Evolutionary conservation across 257 asterid genomes (phyloP).

Genomic region (Primulina tabacum): DNA sequence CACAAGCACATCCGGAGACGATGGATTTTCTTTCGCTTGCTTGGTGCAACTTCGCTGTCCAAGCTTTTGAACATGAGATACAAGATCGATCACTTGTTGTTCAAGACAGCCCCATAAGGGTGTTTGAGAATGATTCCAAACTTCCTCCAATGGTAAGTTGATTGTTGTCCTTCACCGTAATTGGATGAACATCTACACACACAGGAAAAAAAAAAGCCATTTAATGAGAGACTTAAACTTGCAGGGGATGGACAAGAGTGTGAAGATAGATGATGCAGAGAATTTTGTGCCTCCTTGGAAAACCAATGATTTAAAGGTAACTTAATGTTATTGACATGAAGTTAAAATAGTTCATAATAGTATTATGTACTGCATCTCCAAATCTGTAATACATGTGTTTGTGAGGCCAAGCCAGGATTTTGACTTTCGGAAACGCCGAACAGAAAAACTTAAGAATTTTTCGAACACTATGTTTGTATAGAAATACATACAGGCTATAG

Average conservation of each 20-base stretch:
- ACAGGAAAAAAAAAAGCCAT: background rate
- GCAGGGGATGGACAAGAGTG: conserved; percentile 54
- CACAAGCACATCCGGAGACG: conserved; percentile 93
- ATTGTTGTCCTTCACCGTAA: background rate
- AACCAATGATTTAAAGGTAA: conserved; percentile 78
- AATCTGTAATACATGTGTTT: too few relatives aligned
- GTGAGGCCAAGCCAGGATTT: too few relatives aligned
- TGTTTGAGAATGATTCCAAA: conserved; percentile 34
- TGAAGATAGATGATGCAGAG: conserved; percentile 53
- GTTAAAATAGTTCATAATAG: too few relatives aligned
- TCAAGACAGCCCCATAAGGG: conserved; percentile 41
- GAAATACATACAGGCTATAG: too few relatives aligned
- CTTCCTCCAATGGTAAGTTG: conserved; percentile 50
- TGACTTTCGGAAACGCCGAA: too few relatives aligned
- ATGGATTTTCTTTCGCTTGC: conserved; percentile 81
- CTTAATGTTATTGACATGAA: background rate
- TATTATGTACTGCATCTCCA: too few relatives aligned
- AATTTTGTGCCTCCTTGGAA: conserved; percentile 72
- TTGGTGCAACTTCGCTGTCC: conserved; percentile 88
- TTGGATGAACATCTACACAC: background rate
- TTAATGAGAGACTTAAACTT: conserved; percentile 15
- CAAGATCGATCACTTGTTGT: conserved; percentile 51
- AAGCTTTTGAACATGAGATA: conserved; percentile 59
- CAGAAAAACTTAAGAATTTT: too few relatives aligned
- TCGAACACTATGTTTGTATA: too few relatives aligned